Percentiles rank a stretch among this genome's conserved stretches.
phyloP scores from a whole-genome alignment of 768 basidiomycete species.

The Hericium alpestre region DNA sequence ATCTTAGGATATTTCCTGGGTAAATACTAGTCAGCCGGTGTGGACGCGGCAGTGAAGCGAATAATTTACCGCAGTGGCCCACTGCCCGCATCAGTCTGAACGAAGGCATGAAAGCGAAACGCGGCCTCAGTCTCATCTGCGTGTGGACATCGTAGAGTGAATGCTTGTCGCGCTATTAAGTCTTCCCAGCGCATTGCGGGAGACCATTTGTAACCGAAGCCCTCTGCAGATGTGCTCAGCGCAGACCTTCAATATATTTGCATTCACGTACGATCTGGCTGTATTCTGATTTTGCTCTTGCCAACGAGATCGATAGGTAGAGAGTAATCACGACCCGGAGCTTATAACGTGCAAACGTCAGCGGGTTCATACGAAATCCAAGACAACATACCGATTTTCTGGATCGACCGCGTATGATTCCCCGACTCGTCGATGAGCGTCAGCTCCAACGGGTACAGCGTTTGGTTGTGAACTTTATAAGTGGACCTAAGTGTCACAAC shows the following conservation, averaged over 20 bases:
- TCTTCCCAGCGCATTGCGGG: constrained; percentile 84
- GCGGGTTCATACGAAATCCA: background rate
- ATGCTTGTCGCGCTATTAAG: constrained; percentile 49
- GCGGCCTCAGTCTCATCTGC: constrained; percentile 71
- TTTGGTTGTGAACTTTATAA: constrained; percentile 83
- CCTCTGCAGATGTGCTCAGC: constrained; percentile 43
- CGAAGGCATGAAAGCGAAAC: constrained; percentile 91
- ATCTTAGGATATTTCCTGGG: constrained; percentile 77
- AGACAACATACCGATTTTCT: constrained; percentile 57
- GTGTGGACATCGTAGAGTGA: constrained; percentile 81
- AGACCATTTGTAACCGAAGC: constrained; percentile 95
- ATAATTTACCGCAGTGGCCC: background rate
- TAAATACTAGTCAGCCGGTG: background rate
- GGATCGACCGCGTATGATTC: constrained; percentile 67
- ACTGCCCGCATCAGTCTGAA: constrained; percentile 60
- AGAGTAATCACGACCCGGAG: constrained; percentile 78
- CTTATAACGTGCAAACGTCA: constrained; percentile 20
- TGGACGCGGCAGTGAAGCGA: background rate
- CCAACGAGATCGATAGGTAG: constrained; percentile 86
- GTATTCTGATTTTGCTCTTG: constrained; percentile 69
- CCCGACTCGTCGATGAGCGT: constrained; percentile 81
- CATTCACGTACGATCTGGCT: constrained; percentile 75
- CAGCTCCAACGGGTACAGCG: constrained; percentile 85
- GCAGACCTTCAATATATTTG: background rate
- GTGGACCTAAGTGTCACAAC: constrained; percentile 88